Evolutionary conservation across 345 rosid genomes (phyloP), one percentile per base, ranked within the genome.

Genomic region (Populus nigra): DNA sequence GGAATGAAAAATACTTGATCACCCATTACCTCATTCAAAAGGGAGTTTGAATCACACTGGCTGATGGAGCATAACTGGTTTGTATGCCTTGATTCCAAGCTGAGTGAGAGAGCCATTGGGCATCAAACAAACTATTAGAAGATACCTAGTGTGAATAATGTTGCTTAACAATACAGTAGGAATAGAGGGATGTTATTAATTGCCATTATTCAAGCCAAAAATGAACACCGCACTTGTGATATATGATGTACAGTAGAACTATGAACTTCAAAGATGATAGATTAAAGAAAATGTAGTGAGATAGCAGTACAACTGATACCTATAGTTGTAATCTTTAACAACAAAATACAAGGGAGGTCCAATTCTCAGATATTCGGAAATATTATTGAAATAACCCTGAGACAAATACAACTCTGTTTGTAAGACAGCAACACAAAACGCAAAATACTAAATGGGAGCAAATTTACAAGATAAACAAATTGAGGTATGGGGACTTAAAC

Each of bases 281-380:
- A 68, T 62, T 33, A 7, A 45, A 22, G 13, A 66, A 29, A 25
- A 35, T 38, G 49, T 50, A 50, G 55, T 22, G 57, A 72, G 47
- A 43, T 16, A 45, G 62, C 50, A 50, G 9, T 41, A 50, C 49
- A 69, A 20, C 50, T 22, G 45, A 35, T 80, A 93, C 99, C 99
- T 93, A 77, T 91, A 95, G 78, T 95, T 95, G 81, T 87, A 95
- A 80, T 93, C 87, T 88, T 93, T 93, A 73, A 93, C 91, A 78
- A 95, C 97, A 86, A 95, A 95, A 81, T 95, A 95, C 27, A 95
- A 76, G 7, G 99, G 99, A 13, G 99, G 97, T 73, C 99, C 99
- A 65, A 95, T 90, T 78, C 97, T 88, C 81, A 95, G 92, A 84
- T 93, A 87, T 67, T 91, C 88, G 5, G 98, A 84, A 62, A 93